Percentiles rank a stretch among this genome's conserved stretches.
Evolutionary conservation across 371 early-diverging fungal genomes (phyloP).

Genomic region (Rhizopus arrhizus): DNA sequence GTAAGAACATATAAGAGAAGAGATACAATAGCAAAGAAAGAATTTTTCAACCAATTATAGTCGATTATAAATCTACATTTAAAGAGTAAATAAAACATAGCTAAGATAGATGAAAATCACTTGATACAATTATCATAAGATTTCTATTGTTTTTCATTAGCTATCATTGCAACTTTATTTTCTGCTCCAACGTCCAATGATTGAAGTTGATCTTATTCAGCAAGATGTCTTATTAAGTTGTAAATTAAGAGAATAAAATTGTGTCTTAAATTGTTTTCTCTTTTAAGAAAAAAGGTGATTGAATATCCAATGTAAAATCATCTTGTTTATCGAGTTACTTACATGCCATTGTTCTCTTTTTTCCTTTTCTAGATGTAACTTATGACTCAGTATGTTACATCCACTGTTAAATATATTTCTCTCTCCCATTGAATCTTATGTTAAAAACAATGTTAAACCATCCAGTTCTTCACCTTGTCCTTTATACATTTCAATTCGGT

Average conservation of each 20-base stretch:
- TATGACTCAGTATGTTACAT: constrained; percentile 41
- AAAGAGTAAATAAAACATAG: no score
- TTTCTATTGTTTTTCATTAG: constrained; percentile 8
- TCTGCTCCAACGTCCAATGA: constrained; percentile 58
- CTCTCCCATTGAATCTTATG: constrained; percentile 41
- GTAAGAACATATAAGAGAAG: no score
- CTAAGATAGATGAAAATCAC: no score
- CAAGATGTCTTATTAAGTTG: constrained; percentile 66
- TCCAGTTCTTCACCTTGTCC: constrained; percentile 59
- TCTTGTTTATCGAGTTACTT: constrained; percentile 19
- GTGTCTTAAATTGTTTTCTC: constrained; percentile 76
- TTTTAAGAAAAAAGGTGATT: constrained; percentile 28
- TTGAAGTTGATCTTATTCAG: constrained; percentile 61
- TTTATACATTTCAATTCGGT: constrained; percentile 59
- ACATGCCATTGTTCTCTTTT: constrained; percentile 52
- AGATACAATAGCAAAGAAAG: not conserved
- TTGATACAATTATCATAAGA: not conserved
- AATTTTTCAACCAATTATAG: no score
- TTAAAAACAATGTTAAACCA: constrained; percentile 39
- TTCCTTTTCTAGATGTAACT: constrained; percentile 52
- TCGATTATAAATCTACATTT: no score
- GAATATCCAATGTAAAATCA: not conserved
- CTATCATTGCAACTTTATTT: constrained; percentile 36
- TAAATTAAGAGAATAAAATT: constrained; percentile 84
- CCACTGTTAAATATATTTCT: constrained; percentile 34